These are phyloP conservation scores for Phlyctochytrium planicorne DNA, from an alignment of 192 early-diverging fungal species.

Conservation along the genomic window DNA sequence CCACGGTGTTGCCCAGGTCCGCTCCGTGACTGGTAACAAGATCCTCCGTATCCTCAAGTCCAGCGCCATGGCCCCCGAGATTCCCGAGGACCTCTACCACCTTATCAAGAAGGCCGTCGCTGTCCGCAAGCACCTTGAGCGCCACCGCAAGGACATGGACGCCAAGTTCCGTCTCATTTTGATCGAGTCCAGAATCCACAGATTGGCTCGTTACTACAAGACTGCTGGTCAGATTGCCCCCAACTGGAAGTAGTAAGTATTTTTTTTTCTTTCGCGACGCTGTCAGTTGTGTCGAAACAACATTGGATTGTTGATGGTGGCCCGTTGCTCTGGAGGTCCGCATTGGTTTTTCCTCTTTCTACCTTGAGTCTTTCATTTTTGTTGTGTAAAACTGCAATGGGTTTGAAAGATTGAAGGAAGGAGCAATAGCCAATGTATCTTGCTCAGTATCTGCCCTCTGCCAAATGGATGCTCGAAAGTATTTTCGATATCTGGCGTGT, in stretches of 20 bases:
- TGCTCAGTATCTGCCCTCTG: no score
- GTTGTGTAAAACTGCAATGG: no score
- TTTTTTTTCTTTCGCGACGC: slow-evolving; percentile 24
- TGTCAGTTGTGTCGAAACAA: no score
- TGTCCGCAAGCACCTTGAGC: slow-evolving; percentile 98
- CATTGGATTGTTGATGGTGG: slow-evolving; percentile 37
- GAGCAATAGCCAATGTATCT: no score
- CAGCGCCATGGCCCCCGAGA: slow-evolving; percentile 92
- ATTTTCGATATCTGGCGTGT: no score
- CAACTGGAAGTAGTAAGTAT: slow-evolving; percentile 96
- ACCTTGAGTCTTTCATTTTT: neutral
- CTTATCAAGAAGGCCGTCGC: slow-evolving; percentile 99
- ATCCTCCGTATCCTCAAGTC: slow-evolving; percentile 97
- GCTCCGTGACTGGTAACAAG: slow-evolving; percentile 98
- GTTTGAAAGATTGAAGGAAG: no score
- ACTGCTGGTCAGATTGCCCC: slow-evolving; percentile 92
- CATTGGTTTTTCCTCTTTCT: slow-evolving; percentile 7
- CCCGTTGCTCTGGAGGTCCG: slow-evolving; percentile 9
- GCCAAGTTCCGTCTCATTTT: slow-evolving; percentile 99
- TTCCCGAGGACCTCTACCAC: slow-evolving; percentile 99
- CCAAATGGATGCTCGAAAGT: no score
- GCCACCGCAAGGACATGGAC: slow-evolving; percentile 97
- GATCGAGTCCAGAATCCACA: slow-evolving; percentile 97
- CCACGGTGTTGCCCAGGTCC: slow-evolving; percentile 97
- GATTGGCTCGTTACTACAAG: slow-evolving; percentile 99